Base-by-base conservation (phyloP, 139 green algal genomes). In the Dunaliella primolecta region DNA sequence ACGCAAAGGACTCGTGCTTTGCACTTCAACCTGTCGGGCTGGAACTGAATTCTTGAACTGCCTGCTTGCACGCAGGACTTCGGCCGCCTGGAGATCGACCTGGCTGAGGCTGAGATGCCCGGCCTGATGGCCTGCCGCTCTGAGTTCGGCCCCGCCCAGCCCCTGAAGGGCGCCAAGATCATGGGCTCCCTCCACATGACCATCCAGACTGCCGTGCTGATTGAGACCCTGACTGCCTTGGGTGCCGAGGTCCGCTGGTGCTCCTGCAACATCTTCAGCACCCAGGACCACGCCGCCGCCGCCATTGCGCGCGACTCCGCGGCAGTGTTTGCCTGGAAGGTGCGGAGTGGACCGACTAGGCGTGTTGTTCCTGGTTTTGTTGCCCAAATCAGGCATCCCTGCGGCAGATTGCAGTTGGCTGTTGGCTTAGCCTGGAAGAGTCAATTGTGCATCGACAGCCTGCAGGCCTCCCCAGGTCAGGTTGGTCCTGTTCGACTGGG, bases 221-320 rank as follows among this genome's bases (percentile, higher is more conserved):
- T 99, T 64, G 97, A 99, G 96, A 99, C 96, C 21, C 93, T 99
- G 34, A 95, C 95, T 27, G 95, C 94, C 3, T 92, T 99, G 36
- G 97, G 97, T 78, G 97, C 97, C 32, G 95, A 99, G 72, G 97
- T 99, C 24, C 87, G 95, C 37, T 99, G 97, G 97, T 99, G 97
- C 94, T 98, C 94, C 29, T 99, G 97, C 94, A 99, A 99, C 95
- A 99, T 99, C 90, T 99, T 99, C 95, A 97, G 92, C 90, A 99
- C 97, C 24, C 94, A 96, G 86, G 97, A 99, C 92, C 97, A 99
- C 91, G 97, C 97, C 38, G 97, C 97, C 24, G 97, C 97, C 7
- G 97, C 95, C 64, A 95, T 99, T 56, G 97, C 97, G 15, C 95
- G 97, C 76, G 97, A 99, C 92, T 96, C 94, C 11, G 95, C 94